Evolutionary conservation across 495 filamentous ascomycete species (phyloP).

Genomic region (Aspergillus nidulans): DNA sequence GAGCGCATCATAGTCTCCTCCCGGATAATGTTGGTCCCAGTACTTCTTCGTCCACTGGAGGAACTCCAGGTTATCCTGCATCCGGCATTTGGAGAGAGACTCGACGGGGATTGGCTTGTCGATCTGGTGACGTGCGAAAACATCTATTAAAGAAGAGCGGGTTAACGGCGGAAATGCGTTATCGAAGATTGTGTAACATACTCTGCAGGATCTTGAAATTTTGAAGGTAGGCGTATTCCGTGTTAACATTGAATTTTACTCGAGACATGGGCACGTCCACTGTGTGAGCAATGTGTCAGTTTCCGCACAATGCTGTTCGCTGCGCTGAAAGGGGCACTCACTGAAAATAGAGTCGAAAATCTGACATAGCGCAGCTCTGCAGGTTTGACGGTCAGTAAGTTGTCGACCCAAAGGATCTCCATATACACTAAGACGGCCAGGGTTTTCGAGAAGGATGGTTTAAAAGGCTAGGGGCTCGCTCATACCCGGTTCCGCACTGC

Average conservation of each 20-base stretch:
- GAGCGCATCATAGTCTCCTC: constrained; percentile 91
- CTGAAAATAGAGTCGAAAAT: constrained; percentile 95
- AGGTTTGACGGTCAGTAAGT: constrained; percentile 18
- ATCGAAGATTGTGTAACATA: constrained; percentile 42
- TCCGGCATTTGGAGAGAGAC: constrained; percentile 90
- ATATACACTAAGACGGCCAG: not conserved
- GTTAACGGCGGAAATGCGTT: constrained; percentile 7
- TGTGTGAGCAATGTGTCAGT: constrained; percentile 30
- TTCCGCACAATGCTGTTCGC: not conserved
- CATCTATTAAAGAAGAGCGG: constrained; percentile 47
- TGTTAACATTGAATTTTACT: constrained; percentile 97
- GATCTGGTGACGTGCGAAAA: constrained; percentile 78
- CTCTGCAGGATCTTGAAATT: constrained; percentile 97
- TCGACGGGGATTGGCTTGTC: constrained; percentile 86
- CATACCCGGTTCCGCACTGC: constrained; percentile 98
- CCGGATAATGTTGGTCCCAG: constrained; percentile 98
- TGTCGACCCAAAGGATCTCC: not conserved
- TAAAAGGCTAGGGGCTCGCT: constrained; percentile 20
- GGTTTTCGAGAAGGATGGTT: not conserved
- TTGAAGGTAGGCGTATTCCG: constrained; percentile 93
- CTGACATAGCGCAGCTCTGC: constrained; percentile 92
- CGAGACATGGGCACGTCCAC: constrained; percentile 92
- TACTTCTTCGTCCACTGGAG: constrained; percentile 93
- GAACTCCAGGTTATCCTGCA: constrained; percentile 99
- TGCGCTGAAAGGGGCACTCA: constrained; percentile 31